Evolutionary conservation across 305 asterid species (phyloP).

Genomic region (Ajuga reptans): DNA sequence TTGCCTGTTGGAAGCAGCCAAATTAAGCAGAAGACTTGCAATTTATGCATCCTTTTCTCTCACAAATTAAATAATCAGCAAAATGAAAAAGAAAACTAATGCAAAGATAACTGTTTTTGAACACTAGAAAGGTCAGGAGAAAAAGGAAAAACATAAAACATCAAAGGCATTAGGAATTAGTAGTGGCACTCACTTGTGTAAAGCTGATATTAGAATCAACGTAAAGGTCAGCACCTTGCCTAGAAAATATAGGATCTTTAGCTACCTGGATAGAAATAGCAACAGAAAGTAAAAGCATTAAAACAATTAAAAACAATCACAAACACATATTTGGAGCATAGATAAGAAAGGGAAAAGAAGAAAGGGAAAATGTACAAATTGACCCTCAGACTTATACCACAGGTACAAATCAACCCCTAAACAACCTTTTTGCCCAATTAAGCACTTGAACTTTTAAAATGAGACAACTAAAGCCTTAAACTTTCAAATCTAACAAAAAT

Average conservation of each 20-base stretch:
- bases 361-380: no score
- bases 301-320: not conserved
- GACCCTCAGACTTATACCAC: no score
- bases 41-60: not conserved
- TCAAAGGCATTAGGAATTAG: not conserved
- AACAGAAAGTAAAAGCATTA: not conserved
- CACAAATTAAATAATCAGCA: not conserved
- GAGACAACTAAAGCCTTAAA: no score
- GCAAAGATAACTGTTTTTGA: not conserved
- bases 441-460: no score
- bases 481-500: no score
- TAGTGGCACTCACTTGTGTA: constrained; percentile 57
- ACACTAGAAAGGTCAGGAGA: not conserved
- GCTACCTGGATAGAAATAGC: constrained; percentile 46
- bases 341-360: not conserved
- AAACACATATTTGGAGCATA: not conserved
- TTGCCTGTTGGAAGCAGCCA: constrained; percentile 49
- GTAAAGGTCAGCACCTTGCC: constrained; percentile 81
- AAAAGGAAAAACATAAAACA: not conserved
- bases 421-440: no score
- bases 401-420: no score
- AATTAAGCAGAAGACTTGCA: constrained; percentile 14
- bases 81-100: not conserved
- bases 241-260: constrained; percentile 57
- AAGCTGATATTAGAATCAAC: constrained; percentile 65